phyloP scores from a whole-genome alignment of 2,329 filamentous ascomycete species.

The Coleophoma cylindrospora region DNA sequence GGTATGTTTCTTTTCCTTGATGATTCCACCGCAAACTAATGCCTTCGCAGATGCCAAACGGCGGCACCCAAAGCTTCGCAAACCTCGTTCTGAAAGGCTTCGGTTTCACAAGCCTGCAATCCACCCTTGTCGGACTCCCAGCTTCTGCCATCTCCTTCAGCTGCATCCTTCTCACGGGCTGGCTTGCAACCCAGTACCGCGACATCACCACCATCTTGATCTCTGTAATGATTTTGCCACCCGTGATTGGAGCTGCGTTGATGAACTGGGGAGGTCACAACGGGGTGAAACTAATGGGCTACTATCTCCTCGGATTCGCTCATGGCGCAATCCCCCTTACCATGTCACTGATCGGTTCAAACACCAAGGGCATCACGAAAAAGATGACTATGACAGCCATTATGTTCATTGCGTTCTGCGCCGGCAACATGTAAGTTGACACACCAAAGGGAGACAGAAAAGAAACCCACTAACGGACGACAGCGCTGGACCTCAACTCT shows the following conservation, averaged over 20 bases:
- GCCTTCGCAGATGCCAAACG: slow-evolving; percentile 47
- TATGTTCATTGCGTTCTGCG: slow-evolving; percentile 19
- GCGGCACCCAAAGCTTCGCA: slow-evolving; percentile 54
- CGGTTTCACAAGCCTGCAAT: slow-evolving; percentile 27
- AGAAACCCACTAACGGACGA: background rate
- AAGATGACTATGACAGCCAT: slow-evolving; percentile 25
- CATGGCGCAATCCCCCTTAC: slow-evolving; percentile 23
- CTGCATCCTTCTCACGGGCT: slow-evolving; percentile 15
- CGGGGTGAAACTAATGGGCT: slow-evolving; percentile 22
- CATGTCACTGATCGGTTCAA: slow-evolving; percentile 23
- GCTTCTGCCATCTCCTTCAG: slow-evolving; percentile 13
- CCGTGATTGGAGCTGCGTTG: slow-evolving; percentile 20
- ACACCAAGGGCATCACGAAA: slow-evolving; percentile 25
- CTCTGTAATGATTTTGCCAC: slow-evolving; percentile 12
- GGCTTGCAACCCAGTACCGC: slow-evolving; percentile 30
- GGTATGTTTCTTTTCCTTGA: background rate
- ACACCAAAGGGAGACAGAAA: background rate
- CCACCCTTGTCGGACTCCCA: slow-evolving; percentile 22
- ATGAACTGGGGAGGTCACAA: slow-evolving; percentile 16
- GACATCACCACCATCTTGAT: slow-evolving; percentile 18
- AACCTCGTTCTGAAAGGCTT: slow-evolving; percentile 36
- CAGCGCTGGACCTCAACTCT: slow-evolving; percentile 9
- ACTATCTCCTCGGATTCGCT: slow-evolving; percentile 25
- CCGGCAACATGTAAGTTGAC: slow-evolving; percentile 18
- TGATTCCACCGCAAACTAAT: background rate